A percentile compares a stretch with the other conserved stretches of the same genome.
phyloP scores from a whole-genome alignment of 768 basidiomycete species.

The Trametes punicea region DNA sequence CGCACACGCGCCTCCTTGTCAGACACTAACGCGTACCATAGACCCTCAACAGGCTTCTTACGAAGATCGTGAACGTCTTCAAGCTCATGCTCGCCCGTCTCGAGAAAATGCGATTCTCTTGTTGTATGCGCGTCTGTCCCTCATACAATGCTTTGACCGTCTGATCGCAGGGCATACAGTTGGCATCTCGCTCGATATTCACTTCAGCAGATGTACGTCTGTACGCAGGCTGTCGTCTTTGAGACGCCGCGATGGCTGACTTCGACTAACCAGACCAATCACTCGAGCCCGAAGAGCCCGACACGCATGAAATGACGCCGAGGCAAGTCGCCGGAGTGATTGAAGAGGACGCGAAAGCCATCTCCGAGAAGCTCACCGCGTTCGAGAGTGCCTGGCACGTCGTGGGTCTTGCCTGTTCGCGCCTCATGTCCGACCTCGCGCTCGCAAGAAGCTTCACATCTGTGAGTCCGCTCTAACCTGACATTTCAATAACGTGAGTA shows the following conservation, averaged over 20 bases:
- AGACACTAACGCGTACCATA: not conserved
- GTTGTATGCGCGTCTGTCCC: slow-evolving; percentile 3
- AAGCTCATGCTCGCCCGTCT: slow-evolving; percentile 25
- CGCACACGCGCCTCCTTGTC: not conserved
- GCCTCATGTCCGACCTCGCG: slow-evolving; percentile 23
- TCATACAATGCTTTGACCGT: not conserved
- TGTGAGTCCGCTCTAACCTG: slow-evolving; percentile 12
- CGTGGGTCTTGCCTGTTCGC: slow-evolving; percentile 23
- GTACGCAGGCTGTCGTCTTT: not conserved
- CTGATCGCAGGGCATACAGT: slow-evolving; percentile 4
- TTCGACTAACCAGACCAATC: slow-evolving; percentile 5
- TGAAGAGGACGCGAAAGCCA: slow-evolving; percentile 22
- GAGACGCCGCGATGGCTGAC: too few species aligned
- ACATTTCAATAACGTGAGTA: not conserved
- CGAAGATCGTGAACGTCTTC: slow-evolving; percentile 24
- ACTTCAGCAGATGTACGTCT: slow-evolving; percentile 14
- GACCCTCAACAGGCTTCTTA: slow-evolving; percentile 22
- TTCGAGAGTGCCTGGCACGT: slow-evolving; percentile 32
- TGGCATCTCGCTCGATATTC: slow-evolving; percentile 20
- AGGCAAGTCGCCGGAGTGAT: slow-evolving; percentile 7
- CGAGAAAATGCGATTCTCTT: slow-evolving; percentile 24
- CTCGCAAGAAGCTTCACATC: slow-evolving; percentile 22
- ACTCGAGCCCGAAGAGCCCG: slow-evolving; percentile 2
- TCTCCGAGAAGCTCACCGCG: slow-evolving; percentile 21
- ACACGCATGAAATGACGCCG: slow-evolving; percentile 11